These are phyloP conservation scores for Nemania sp. DNA, from an alignment of 2,329 filamentous ascomycete genomes.

Conservation along the genomic window DNA sequence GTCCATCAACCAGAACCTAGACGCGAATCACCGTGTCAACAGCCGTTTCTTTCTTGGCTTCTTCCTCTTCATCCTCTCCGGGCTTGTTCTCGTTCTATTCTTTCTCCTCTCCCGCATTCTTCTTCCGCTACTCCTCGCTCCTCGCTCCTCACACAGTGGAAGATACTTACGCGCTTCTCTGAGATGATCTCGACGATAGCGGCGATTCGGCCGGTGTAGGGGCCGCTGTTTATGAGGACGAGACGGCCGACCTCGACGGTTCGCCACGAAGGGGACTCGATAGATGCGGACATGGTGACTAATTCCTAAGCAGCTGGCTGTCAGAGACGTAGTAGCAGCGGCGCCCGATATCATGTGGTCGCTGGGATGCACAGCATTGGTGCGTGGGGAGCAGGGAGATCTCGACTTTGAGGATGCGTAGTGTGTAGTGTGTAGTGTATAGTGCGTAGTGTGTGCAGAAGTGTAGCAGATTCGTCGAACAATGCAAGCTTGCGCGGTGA, in stretches of 20 bases:
- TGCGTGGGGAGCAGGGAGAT: slow-evolving; percentile 9
- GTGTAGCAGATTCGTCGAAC: too few relatives aligned
- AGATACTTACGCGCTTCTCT: slow-evolving; percentile 94
- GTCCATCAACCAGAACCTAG: slow-evolving; percentile 95
- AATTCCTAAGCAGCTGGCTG: slow-evolving; percentile 5
- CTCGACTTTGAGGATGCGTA: slow-evolving; percentile 9
- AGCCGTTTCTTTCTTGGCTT: slow-evolving; percentile 26
- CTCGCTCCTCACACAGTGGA: slow-evolving; percentile 10
- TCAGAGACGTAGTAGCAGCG: slow-evolving; percentile 26
- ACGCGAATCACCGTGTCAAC: slow-evolving; percentile 38
- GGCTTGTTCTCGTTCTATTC: too few relatives aligned
- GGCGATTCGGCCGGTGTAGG: slow-evolving; percentile 83
- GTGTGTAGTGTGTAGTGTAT: neutral
- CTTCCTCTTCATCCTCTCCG: slow-evolving; percentile 3
- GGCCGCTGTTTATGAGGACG: slow-evolving; percentile 84
- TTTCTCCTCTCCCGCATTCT: too few relatives aligned
- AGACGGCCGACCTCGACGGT: slow-evolving; percentile 98
- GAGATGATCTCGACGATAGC: slow-evolving; percentile 99
- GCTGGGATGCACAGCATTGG: neutral
- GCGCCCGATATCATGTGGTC: neutral
- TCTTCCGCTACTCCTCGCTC: too few relatives aligned
- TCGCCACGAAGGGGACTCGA: slow-evolving; percentile 86
- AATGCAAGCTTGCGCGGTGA: neutral
- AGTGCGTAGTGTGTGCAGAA: too few relatives aligned
- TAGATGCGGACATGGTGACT: slow-evolving; percentile 57